A percentile compares a stretch with the other conserved stretches of the same genome.
phyloP scores from a whole-genome alignment of 768 basidiomycete genomes.

The Leccinum subtestaceum region DNA sequence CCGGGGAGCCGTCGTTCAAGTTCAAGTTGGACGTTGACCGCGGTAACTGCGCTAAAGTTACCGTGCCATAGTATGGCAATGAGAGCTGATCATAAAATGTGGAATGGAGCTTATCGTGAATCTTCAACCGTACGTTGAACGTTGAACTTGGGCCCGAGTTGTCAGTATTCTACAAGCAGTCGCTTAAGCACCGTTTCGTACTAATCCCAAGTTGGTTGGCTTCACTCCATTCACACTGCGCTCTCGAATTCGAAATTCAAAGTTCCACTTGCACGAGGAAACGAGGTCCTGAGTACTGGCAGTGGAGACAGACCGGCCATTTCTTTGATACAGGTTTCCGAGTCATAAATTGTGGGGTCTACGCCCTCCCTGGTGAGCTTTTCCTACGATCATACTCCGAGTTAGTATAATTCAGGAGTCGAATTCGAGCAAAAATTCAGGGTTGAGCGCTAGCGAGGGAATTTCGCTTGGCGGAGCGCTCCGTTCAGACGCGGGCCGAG shows the following conservation, averaged over 20 bases:
- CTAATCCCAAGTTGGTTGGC: not conserved
- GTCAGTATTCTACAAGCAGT: not conserved
- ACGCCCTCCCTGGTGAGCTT: not conserved
- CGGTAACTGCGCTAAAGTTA: not conserved
- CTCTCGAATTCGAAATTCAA: not conserved
- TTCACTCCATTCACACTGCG: not conserved
- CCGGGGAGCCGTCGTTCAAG: not conserved
- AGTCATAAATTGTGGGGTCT: not conserved
- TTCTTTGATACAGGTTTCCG: not conserved
- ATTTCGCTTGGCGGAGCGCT: not conserved
- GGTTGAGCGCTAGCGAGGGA: not conserved
- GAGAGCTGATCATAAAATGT: not conserved
- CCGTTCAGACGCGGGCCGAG: not conserved
- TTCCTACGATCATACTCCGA: not conserved
- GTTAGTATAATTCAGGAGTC: not conserved
- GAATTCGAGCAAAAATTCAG: not conserved
- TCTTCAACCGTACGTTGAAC: not conserved
- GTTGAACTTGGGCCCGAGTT: no score
- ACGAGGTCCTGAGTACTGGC: not conserved
- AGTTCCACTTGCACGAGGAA: not conserved
- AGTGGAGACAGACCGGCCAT: not conserved
- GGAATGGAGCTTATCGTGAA: not conserved
- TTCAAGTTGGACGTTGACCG: not conserved
- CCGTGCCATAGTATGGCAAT: not conserved
- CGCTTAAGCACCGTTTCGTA: not conserved